phyloP scores from a whole-genome alignment of 257 asterid species.

The Cruciata laevipes region DNA sequence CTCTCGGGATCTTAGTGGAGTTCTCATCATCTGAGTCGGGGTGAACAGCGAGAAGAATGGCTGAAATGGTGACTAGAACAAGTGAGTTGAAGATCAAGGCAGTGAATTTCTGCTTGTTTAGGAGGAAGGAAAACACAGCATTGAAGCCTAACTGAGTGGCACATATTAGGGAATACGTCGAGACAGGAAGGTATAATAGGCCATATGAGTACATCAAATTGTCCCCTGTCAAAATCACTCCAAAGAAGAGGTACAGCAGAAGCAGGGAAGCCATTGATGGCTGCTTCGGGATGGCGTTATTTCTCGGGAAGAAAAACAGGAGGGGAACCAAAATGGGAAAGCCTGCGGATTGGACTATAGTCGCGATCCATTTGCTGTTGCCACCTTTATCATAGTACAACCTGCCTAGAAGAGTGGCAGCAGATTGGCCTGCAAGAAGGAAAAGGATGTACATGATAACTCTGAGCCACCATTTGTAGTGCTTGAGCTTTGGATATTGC shows the following conservation, averaged over 20 bases:
- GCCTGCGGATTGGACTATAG: slow-evolving; percentile 33
- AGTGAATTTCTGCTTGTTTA: slow-evolving; percentile 34
- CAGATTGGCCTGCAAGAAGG: slow-evolving; percentile 29
- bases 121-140: slow-evolving; percentile 26
- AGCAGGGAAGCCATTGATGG: slow-evolving; percentile 12
- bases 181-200: slow-evolving; percentile 30
- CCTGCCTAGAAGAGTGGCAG: slow-evolving; percentile 33
- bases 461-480: slow-evolving; percentile 24
- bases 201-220: slow-evolving; percentile 36
- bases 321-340: slow-evolving; percentile 30
- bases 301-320: slow-evolving; percentile 11
- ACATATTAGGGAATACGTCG: slow-evolving; percentile 37
- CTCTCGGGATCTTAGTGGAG: slow-evolving; percentile 12
- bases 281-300: not conserved
- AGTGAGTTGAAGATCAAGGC: slow-evolving; percentile 30
- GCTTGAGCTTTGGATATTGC: slow-evolving; percentile 6
- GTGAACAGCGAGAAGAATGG: slow-evolving; percentile 30
- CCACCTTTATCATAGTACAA: slow-evolving; percentile 35
- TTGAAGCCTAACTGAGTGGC: slow-evolving; percentile 39
- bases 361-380: slow-evolving; percentile 40
- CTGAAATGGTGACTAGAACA: slow-evolving; percentile 30
- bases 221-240: slow-evolving; percentile 27
- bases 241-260: slow-evolving; percentile 25
- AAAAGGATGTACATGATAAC: slow-evolving; percentile 18
- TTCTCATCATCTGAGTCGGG: slow-evolving; percentile 16